Base-by-base conservation (phyloP, 169 alveolate species). In the Plasmodium knowlesi region DNA sequence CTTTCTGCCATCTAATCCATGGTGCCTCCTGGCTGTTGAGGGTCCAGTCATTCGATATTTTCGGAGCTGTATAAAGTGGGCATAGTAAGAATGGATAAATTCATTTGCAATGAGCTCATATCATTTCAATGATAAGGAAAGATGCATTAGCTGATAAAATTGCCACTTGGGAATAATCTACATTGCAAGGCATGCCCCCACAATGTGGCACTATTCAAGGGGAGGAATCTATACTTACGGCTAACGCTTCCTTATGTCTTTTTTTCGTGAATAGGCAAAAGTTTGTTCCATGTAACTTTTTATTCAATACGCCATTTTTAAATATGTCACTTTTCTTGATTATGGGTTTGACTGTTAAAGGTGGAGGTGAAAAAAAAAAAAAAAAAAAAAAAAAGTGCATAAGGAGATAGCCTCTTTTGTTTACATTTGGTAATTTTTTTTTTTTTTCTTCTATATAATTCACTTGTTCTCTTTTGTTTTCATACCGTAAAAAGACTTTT, bases 211-310 rank as follows among this genome's bases (percentile, higher is more conserved):
- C 30, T 71, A 70, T 19, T 6, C 46, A 86, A 61, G 50, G 30
- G 12, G n/a, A 19, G 61, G 25, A 72, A 70, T 82, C 46, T 25
- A 37, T 25, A 82, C 93, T 28, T 84, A 96, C 97, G 85, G 86
- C 83, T 80, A 94, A 30, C 9, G 97, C 97, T 83, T 96, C 97
- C 84, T 96, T 96, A 91, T 96, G 97, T n/a, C 97, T 92, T 79
- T 96, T 96, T 83, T 96, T 96, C n/a, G 97, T 93, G 61, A 41
- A 93, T 4, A 96, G 37, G 34, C 82, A 74, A 86, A 86, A 86
- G 28, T 86, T 86, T n/a, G 93, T 53, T 32, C 39, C 82, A 83
- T 83, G 70, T n/a, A 54, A n/a, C 43, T 16, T 74, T 74, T 86
- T 86, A 32, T 16, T 16, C 28, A 50, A 19, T 53, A 25, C 5